phyloP scores from a whole-genome alignment of 192 early-diverging fungal genomes.

The Coemansia sp. region DNA sequence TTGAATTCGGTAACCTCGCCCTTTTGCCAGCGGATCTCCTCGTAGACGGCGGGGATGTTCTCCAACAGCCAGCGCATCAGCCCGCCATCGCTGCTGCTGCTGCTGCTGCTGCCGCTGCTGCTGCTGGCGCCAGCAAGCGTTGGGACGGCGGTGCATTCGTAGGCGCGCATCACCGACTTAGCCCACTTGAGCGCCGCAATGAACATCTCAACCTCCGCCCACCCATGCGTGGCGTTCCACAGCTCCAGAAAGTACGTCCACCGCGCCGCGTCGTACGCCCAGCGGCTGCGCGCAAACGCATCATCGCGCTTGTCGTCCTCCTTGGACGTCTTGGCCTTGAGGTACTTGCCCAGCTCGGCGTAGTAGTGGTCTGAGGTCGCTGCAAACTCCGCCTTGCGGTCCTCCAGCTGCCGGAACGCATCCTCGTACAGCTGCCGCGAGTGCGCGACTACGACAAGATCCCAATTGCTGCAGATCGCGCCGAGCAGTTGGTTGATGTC shows the following conservation, averaged over 20 bases:
- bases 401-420: slow-evolving; percentile 42
- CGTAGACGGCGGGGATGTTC: slow-evolving; percentile 19
- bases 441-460: slow-evolving; percentile 29
- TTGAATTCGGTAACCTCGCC: slow-evolving; percentile 51
- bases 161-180: slow-evolving; percentile 34
- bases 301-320: slow-evolving; percentile 38
- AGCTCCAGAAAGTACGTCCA: slow-evolving; percentile 51
- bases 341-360: slow-evolving; percentile 38
- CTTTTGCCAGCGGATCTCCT: slow-evolving; percentile 39
- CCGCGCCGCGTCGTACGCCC: slow-evolving; percentile 37
- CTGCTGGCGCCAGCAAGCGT: not conserved
- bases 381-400: slow-evolving; percentile 39
- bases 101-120: not conserved
- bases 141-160: slow-evolving; percentile 8
- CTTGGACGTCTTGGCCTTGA: slow-evolving; percentile 29
- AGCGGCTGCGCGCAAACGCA: slow-evolving; percentile 22
- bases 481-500: slow-evolving; percentile 39
- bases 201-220: slow-evolving; percentile 53
- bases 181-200: slow-evolving; percentile 46
- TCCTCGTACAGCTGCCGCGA: slow-evolving; percentile 39
- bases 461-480: slow-evolving; percentile 51
- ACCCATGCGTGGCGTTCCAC: slow-evolving; percentile 44
- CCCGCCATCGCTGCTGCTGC: not conserved
- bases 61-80: slow-evolving; percentile 29
- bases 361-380: slow-evolving; percentile 35